Percentiles rank a stretch among this genome's conserved stretches.
These are phyloP conservation scores for Cladosporium sp. DNA, from an alignment of 2,329 filamentous ascomycete genomes.

Conservation along the genomic window DNA sequence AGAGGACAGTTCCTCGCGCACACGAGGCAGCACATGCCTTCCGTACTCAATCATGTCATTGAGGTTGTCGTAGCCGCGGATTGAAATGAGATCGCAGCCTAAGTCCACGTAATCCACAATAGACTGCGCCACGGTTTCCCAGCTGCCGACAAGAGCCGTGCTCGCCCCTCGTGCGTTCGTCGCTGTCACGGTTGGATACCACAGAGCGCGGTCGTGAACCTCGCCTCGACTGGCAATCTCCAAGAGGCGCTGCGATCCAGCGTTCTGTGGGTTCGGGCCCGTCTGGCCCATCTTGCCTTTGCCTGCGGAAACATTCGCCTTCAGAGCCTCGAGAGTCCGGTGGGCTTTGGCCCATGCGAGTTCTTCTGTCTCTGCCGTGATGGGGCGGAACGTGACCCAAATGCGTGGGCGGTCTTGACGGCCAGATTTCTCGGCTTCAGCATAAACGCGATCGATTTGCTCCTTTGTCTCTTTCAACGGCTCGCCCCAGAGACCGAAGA, in stretches of 20 bases:
- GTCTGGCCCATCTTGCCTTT: conserved; percentile 21
- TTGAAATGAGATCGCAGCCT: conserved; percentile 52
- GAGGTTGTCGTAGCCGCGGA: conserved; percentile 56
- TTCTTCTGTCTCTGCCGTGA: conserved; percentile 55
- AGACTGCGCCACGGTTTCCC: conserved; percentile 48
- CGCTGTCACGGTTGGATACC: conserved; percentile 58
- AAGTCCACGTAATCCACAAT: conserved; percentile 53
- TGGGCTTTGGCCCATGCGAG: conserved; percentile 58
- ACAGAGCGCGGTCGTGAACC: conserved; percentile 56
- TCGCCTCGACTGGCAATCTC: conserved; percentile 52
- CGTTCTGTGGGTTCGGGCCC: conserved; percentile 48
- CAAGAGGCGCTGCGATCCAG: conserved; percentile 52
- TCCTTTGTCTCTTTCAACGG: conserved; percentile 58
- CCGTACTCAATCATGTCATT: conserved; percentile 57
- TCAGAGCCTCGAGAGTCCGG: conserved; percentile 48
- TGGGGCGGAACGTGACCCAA: conserved; percentile 60
- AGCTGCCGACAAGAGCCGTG: conserved; percentile 52
- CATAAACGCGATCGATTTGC: conserved; percentile 56
- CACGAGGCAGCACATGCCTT: conserved; percentile 48
- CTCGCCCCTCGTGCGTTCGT: conserved; percentile 55
- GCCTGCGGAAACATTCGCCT: conserved; percentile 32
- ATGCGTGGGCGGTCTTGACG: conserved; percentile 48
- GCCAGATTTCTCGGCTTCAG: conserved; percentile 52
- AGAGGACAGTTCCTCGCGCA: conserved; percentile 35
- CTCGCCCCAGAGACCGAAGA: conserved; percentile 60